Conservation (phyloP, 352 stramenopile genomes). For the Saprolegnia diclina region DNA sequence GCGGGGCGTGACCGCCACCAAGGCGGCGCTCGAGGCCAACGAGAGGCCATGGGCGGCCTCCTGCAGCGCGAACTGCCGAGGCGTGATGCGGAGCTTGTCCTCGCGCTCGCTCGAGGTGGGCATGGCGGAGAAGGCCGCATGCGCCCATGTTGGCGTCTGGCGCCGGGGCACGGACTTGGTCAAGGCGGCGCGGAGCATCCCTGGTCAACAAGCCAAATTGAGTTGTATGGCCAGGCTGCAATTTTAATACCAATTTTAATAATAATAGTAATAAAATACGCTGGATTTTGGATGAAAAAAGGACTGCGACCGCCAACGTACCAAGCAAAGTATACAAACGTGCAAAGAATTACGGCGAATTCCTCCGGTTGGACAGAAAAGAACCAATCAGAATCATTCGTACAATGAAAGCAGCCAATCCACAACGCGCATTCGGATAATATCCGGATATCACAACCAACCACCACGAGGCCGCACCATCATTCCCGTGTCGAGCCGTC, state of each 20-base stretch:
- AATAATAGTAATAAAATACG: too few relatives aligned
- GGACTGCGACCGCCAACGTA: not conserved
- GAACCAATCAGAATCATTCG: not conserved
- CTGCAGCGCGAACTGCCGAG: not conserved
- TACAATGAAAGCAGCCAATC: not conserved
- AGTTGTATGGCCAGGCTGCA: not conserved
- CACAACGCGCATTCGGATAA: not conserved
- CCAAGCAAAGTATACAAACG: not conserved
- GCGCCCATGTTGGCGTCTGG: not conserved
- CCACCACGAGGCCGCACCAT: not conserved
- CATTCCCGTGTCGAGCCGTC: not conserved
- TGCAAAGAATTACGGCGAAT: not conserved
- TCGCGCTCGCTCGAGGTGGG: not conserved
- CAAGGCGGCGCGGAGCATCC: not conserved
- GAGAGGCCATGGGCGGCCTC: not conserved
- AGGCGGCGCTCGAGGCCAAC: not conserved
- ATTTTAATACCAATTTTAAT: not conserved
- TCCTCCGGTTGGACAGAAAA: not conserved
- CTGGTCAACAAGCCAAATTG: not conserved
- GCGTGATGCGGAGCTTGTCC: not conserved
- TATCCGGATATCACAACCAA: not conserved
- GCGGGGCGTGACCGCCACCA: not conserved
- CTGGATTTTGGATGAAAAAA: too few relatives aligned
- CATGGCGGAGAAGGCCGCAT: not conserved
- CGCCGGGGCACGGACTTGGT: not conserved